Percentiles rank a stretch among this genome's conserved stretches.
Evolutionary conservation across 768 basidiomycete genomes (phyloP).

Genomic region (Gloeopeniophorella convolvens): DNA sequence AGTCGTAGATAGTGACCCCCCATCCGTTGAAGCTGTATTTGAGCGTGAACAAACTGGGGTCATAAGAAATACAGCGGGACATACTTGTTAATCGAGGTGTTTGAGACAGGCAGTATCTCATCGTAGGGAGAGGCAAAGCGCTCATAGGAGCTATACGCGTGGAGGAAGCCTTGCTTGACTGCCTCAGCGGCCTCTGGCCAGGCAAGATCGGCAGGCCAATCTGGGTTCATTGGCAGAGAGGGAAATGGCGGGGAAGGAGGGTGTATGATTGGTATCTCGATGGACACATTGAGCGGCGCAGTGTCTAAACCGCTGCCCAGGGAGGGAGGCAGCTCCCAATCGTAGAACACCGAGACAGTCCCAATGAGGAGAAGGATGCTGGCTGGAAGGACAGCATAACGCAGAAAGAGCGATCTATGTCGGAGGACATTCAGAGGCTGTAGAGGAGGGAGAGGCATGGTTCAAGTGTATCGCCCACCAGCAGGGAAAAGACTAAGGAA

Average conservation of each 20-base stretch:
- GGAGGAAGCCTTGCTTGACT: conserved; percentile 57
- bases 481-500: too few relatives aligned
- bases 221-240: not conserved
- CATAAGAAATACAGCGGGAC: conserved; percentile 15
- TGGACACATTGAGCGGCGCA: not conserved
- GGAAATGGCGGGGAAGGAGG: not conserved
- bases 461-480: not conserved
- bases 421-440: not conserved
- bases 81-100: conserved; percentile 42
- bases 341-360: not conserved
- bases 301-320: not conserved
- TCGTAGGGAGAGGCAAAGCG: conserved; percentile 55
- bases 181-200: conserved; percentile 44
- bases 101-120: conserved; percentile 51
- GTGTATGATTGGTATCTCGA: not conserved
- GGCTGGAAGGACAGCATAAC: not conserved
- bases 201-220: conserved; percentile 44
- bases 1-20: conserved; percentile 73
- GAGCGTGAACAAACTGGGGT: not conserved
- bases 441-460: not conserved
- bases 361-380: not conserved
- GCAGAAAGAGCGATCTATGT: not conserved
- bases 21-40: conserved; percentile 65
- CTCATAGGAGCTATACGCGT: conserved; percentile 65
- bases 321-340: not conserved